Conservation (phyloP, 108 stramenopile species). For the Mayamaea pseudoterrestris region DNA sequence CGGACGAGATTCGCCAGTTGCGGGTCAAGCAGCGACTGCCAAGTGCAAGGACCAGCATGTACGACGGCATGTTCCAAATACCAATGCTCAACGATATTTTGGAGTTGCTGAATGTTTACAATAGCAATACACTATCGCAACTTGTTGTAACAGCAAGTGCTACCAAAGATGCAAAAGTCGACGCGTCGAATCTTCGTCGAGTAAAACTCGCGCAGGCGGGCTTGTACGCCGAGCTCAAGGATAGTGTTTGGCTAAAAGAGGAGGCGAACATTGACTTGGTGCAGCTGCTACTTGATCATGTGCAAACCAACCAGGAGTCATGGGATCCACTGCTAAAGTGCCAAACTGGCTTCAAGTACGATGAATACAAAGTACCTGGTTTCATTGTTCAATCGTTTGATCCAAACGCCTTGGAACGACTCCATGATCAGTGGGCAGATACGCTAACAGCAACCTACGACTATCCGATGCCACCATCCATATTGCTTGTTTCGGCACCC, state of each 20-base stretch:
- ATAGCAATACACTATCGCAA: background rate
- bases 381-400: slow-evolving; percentile 45
- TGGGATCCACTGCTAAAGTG: slow-evolving; percentile 6
- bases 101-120: slow-evolving; percentile 15
- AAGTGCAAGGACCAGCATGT: slow-evolving; percentile 22
- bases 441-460: slow-evolving; percentile 2
- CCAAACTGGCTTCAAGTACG: background rate
- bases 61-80: slow-evolving; percentile 40
- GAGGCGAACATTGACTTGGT: slow-evolving; percentile 10
- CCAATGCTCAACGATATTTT: slow-evolving; percentile 58
- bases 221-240: slow-evolving; percentile 7
- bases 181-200: too few relatives aligned
- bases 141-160: background rate
- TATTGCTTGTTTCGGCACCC: slow-evolving; percentile 22
- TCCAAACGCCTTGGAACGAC: slow-evolving; percentile 13
- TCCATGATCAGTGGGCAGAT: slow-evolving; percentile 16
- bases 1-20: slow-evolving; percentile 44
- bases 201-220: slow-evolving; percentile 3
- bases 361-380: slow-evolving; percentile 38
- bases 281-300: slow-evolving; percentile 4
- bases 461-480: slow-evolving; percentile 9
- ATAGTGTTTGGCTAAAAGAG: slow-evolving; percentile 7
- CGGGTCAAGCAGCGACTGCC: slow-evolving; percentile 26
- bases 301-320: background rate
- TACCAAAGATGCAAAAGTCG: background rate